Evolutionary conservation across 1,284 basidiomycete genomes (phyloP).

Genomic region (Ceratobasidium sp.): DNA sequence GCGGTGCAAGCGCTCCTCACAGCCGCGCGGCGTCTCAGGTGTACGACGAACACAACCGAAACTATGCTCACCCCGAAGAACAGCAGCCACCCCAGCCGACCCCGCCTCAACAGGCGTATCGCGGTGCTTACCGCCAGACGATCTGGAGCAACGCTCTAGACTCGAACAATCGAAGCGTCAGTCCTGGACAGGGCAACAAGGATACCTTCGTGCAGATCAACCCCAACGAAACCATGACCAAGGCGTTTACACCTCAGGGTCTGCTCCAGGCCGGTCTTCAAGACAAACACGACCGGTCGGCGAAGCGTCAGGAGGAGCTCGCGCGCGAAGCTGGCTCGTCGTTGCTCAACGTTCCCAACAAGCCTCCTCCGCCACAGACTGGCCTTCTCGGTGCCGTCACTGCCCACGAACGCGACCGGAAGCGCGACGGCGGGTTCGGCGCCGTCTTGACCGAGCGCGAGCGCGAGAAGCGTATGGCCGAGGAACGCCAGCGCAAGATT

Average conservation of each 20-base stretch:
- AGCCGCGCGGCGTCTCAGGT: slow-evolving; percentile 47
- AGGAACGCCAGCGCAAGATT: slow-evolving; percentile 92
- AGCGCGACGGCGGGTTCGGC: slow-evolving; percentile 94
- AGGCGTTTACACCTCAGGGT: slow-evolving; percentile 94
- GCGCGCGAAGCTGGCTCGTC: slow-evolving; percentile 91
- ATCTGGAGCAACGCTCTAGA: slow-evolving; percentile 91
- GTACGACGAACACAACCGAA: slow-evolving; percentile 43
- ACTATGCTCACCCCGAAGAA: slow-evolving; percentile 37
- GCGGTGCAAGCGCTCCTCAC: slow-evolving; percentile 16
- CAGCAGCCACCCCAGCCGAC: slow-evolving; percentile 49
- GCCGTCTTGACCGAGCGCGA: slow-evolving; percentile 95
- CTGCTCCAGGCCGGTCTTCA: slow-evolving; percentile 94
- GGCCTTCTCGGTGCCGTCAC: slow-evolving; percentile 97
- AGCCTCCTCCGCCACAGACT: slow-evolving; percentile 95
- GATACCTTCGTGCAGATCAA: slow-evolving; percentile 88
- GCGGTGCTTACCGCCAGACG: slow-evolving; percentile 63
- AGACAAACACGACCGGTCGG: slow-evolving; percentile 95
- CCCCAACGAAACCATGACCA: slow-evolving; percentile 82
- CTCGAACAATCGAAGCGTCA: slow-evolving; percentile 67
- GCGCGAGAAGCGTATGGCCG: slow-evolving; percentile 88
- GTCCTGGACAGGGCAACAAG: slow-evolving; percentile 58
- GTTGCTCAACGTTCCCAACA: slow-evolving; percentile 93
- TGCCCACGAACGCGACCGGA: slow-evolving; percentile 93
- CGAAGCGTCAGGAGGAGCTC: slow-evolving; percentile 93
- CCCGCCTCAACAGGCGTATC: slow-evolving; percentile 35